Percentiles rank a stretch among this genome's conserved stretches.
phyloP scores from a whole-genome alignment of 2,329 filamentous ascomycete genomes.

The Colletotrichum tamarilloi region DNA sequence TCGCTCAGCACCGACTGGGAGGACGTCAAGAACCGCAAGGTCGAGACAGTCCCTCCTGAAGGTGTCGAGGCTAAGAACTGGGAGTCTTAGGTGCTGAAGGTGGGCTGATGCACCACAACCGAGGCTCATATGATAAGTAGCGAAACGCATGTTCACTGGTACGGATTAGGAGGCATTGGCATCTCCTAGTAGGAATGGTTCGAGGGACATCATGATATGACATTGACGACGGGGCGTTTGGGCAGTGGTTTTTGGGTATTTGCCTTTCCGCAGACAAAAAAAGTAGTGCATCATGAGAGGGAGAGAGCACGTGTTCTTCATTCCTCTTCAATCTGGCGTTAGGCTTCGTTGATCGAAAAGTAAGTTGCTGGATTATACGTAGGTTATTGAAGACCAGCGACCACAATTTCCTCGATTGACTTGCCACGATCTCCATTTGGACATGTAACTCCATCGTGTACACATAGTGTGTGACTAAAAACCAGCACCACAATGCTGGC shows the following conservation, averaged over 20 bases:
- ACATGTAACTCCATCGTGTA: background rate
- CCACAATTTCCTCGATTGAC: background rate
- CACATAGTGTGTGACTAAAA: background rate
- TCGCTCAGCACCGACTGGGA: slow-evolving; percentile 92
- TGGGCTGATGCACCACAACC: too few species aligned
- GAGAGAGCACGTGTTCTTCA: background rate
- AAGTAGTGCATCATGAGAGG: background rate
- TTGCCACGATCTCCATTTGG: background rate
- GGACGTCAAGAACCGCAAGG: slow-evolving; percentile 78
- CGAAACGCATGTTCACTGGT: background rate
- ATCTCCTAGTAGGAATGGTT: background rate
- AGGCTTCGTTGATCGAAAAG: background rate
- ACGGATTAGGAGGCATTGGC: background rate
- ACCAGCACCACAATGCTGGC: background rate
- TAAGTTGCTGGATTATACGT: background rate
- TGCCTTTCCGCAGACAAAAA: background rate
- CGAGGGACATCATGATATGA: background rate
- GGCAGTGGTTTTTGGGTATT: background rate
- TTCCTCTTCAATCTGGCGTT: slow-evolving; percentile 15
- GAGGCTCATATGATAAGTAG: background rate
- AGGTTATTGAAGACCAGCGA: background rate
- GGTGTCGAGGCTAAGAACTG: slow-evolving; percentile 83
- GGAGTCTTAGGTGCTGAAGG: slow-evolving; percentile 42
- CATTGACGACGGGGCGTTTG: background rate
- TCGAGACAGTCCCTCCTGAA: slow-evolving; percentile 80